Conservation (phyloP, 169 alveolate genomes). For the Toxoplasma gondii region DNA sequence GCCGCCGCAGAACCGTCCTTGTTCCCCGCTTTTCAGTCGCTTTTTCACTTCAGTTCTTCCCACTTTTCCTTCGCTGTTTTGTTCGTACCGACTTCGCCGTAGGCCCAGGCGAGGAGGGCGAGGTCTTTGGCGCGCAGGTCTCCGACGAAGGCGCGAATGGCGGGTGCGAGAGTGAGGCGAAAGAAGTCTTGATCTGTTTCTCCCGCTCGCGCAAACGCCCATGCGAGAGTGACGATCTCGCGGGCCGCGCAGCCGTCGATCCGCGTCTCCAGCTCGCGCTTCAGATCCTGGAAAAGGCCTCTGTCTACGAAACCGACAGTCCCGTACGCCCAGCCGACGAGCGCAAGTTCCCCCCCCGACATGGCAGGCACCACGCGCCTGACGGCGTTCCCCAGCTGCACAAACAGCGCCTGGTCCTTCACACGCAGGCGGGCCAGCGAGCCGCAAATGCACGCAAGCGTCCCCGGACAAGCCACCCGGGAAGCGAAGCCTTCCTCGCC, state of each 20-base stretch:
- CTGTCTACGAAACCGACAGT: constrained; percentile 35
- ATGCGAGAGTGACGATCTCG: constrained; percentile 59
- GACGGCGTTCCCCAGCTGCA: neutral
- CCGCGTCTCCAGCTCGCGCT: constrained; percentile 40
- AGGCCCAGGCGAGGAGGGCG: constrained; percentile 56
- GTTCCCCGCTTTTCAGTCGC: neutral
- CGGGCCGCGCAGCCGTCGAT: constrained; percentile 44
- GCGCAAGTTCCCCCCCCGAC: constrained; percentile 55
- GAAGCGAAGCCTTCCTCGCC: neutral
- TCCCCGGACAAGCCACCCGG: constrained; percentile 8
- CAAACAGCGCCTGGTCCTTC: constrained; percentile 24
- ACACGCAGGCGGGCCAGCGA: constrained; percentile 34
- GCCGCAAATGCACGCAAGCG: constrained; percentile 56
- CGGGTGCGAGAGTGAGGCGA: constrained; percentile 52
- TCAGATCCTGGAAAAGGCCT: constrained; percentile 39
- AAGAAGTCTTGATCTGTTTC: constrained; percentile 36
- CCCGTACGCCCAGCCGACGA: constrained; percentile 68
- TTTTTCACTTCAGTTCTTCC: neutral
- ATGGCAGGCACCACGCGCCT: constrained; percentile 23
- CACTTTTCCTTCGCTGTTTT: neutral
- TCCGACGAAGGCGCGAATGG: constrained; percentile 49
- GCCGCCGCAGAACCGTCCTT: too few species aligned
- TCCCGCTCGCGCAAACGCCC: constrained; percentile 49
- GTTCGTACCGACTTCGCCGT: constrained; percentile 60
- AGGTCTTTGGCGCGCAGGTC: constrained; percentile 53